These are phyloP conservation scores for Ophiostoma angusticollis DNA, from an alignment of 2,329 filamentous ascomycete species.

Conservation along the genomic window DNA sequence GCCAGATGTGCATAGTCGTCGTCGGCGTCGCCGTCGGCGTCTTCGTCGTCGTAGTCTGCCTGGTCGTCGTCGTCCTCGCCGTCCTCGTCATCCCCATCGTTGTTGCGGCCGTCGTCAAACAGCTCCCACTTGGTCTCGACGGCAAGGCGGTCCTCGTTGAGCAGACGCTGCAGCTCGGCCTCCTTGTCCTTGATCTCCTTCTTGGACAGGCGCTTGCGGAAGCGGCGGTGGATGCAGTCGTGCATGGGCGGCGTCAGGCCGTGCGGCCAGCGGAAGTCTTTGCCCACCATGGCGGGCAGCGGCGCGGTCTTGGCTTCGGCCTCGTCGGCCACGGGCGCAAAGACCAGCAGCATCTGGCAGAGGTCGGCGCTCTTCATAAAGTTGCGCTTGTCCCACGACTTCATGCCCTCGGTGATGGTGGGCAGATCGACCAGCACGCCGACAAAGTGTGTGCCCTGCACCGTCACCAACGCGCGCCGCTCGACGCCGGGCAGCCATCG, in stretches of 20 bases:
- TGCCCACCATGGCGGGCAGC: constrained; percentile 60
- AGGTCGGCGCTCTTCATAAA: constrained; percentile 86
- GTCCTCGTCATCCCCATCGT: constrained; percentile 22
- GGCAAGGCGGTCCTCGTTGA: constrained; percentile 55
- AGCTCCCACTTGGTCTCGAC: constrained; percentile 50
- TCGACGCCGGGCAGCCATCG: constrained; percentile 60
- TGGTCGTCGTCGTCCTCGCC: constrained; percentile 44
- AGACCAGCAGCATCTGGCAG: constrained; percentile 76
- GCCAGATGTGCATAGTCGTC: not conserved
- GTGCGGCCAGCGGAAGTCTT: constrained; percentile 64
- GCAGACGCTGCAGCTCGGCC: constrained; percentile 59
- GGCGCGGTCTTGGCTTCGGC: constrained; percentile 51
- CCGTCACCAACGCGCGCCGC: constrained; percentile 57
- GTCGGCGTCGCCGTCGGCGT: constrained; percentile 24
- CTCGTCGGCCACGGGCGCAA: constrained; percentile 53
- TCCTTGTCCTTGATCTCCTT: constrained; percentile 80
- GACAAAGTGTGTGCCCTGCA: constrained; percentile 60
- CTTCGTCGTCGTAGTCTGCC: constrained; percentile 41
- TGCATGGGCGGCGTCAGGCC: constrained; percentile 82
- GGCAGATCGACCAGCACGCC: constrained; percentile 73
- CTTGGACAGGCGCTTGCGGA: constrained; percentile 69
- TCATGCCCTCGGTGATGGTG: constrained; percentile 81
- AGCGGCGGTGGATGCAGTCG: constrained; percentile 68
- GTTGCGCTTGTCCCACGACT: constrained; percentile 78
- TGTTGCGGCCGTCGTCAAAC: constrained; percentile 36